These are phyloP conservation scores for Lachancea waltii DNA, from an alignment of 805 yeast species.

Conservation along the genomic window DNA sequence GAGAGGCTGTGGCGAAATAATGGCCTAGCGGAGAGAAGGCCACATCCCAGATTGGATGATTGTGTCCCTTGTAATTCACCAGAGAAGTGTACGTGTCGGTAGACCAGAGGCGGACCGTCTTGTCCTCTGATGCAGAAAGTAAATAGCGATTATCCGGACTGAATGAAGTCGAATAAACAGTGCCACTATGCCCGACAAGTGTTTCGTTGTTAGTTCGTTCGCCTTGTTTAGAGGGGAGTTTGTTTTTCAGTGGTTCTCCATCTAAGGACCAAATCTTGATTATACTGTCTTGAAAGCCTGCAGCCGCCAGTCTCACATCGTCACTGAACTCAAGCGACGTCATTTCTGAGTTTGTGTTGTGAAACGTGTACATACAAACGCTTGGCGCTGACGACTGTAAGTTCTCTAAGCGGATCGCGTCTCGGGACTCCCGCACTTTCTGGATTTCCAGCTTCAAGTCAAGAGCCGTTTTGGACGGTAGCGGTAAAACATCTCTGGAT, in stretches of 20 bases:
- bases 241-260: conserved; percentile 72
- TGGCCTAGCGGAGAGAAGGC: conserved; percentile 92
- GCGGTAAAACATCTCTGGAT: conserved; percentile 64
- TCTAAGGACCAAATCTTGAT: conserved; percentile 90
- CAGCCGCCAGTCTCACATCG: conserved; percentile 82
- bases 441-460: conserved; percentile 77
- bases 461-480: conserved; percentile 73
- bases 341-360: conserved; percentile 84
- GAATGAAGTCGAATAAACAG: conserved; percentile 85
- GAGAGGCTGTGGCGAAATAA: conserved; percentile 96
- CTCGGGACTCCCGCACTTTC: conserved; percentile 75
- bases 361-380: conserved; percentile 97
- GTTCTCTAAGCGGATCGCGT: conserved; percentile 60
- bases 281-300: conserved; percentile 89
- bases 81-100: conserved; percentile 82
- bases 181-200: conserved; percentile 87
- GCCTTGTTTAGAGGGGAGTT: conserved; percentile 34
- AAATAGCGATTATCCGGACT: conserved; percentile 83
- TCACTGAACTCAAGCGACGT: conserved; percentile 83
- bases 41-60: conserved; percentile 97
- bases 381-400: conserved; percentile 81
- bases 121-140: conserved; percentile 82
- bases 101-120: conserved; percentile 90
- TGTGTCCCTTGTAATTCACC: conserved; percentile 94
- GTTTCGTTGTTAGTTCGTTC: conserved; percentile 33